phyloP scores from a whole-genome alignment of 257 asterid species.

The Striga asiatica region DNA sequence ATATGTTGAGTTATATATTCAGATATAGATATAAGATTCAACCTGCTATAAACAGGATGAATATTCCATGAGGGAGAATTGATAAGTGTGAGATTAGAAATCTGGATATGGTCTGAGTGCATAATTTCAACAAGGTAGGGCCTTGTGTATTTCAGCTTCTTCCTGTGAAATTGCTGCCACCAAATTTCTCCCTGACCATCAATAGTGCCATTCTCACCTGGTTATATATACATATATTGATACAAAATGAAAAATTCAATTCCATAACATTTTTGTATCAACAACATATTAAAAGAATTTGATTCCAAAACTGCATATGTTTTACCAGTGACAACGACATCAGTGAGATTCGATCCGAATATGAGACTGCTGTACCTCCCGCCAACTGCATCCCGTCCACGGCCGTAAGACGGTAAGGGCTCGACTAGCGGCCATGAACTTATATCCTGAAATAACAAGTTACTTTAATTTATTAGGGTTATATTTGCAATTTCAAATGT shows the following conservation, averaged over 20 bases:
- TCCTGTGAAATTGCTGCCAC: conserved; percentile 82
- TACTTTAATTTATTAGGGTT: neutral
- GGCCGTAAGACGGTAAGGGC: conserved; percentile 86
- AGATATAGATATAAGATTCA: neutral
- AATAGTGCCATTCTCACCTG: conserved; percentile 80
- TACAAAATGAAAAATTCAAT: no score
- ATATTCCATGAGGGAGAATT: conserved; percentile 89
- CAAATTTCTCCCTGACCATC: conserved; percentile 76
- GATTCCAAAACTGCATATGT: neutral
- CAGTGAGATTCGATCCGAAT: conserved; percentile 76
- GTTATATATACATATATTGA: no score
- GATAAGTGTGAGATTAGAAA: conserved; percentile 55
- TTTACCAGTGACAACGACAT: conserved; percentile 67
- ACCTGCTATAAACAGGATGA: conserved; percentile 91
- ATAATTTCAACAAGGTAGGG: conserved; percentile 74
- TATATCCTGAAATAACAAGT: conserved; percentile 58
- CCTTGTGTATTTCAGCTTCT: conserved; percentile 67
- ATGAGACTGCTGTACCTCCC: conserved; percentile 80
- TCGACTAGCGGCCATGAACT: conserved; percentile 57
- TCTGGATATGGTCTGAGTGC: conserved; percentile 67
- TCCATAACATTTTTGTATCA: no score
- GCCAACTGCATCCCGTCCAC: conserved; percentile 79
- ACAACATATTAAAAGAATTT: no score
- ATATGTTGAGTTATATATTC: neutral
- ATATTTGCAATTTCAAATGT: no score